These are phyloP conservation scores for Keithomyces neogunnii DNA, from an alignment of 2,329 filamentous ascomycete genomes.

Conservation along the genomic window DNA sequence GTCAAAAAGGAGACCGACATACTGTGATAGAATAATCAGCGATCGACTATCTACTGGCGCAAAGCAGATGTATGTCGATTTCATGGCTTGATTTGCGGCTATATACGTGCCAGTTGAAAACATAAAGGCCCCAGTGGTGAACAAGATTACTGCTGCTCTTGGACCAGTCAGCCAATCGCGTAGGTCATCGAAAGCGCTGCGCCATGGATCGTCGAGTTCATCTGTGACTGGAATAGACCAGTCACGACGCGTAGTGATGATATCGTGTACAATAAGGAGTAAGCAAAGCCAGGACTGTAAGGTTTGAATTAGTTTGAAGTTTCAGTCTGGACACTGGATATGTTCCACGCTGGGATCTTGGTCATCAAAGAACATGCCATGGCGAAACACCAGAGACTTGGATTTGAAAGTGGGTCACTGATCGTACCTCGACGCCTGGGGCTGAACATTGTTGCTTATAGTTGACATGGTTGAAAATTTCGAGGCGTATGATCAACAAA, in stretches of 20 bases:
- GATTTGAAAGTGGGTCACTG: not conserved
- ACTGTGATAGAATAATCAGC: slow-evolving; percentile 31
- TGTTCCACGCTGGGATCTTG: no score
- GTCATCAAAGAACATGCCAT: no score
- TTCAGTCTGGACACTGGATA: not conserved
- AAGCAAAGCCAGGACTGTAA: slow-evolving; percentile 38
- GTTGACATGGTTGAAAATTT: slow-evolving; percentile 37
- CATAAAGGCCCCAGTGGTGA: slow-evolving; percentile 27
- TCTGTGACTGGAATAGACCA: slow-evolving; percentile 21
- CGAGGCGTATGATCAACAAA: slow-evolving; percentile 37
- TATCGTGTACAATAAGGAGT: slow-evolving; percentile 35
- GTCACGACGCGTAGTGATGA: slow-evolving; percentile 26
- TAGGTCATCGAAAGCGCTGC: slow-evolving; percentile 38
- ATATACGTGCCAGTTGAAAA: slow-evolving; percentile 35
- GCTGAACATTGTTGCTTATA: slow-evolving; percentile 41
- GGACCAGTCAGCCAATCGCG: slow-evolving; percentile 37
- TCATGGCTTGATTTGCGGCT: slow-evolving; percentile 26
- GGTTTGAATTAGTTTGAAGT: not conserved
- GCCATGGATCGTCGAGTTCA: slow-evolving; percentile 38
- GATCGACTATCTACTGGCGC: slow-evolving; percentile 28
- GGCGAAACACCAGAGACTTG: no score
- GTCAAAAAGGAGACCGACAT: slow-evolving; percentile 37
- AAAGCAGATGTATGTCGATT: slow-evolving; percentile 46
- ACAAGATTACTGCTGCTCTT: slow-evolving; percentile 24
- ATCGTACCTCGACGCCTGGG: slow-evolving; percentile 37